These are phyloP conservation scores for Teunomyces lycoperdinae DNA, from an alignment of 805 yeast genomes.

Conservation along the genomic window DNA sequence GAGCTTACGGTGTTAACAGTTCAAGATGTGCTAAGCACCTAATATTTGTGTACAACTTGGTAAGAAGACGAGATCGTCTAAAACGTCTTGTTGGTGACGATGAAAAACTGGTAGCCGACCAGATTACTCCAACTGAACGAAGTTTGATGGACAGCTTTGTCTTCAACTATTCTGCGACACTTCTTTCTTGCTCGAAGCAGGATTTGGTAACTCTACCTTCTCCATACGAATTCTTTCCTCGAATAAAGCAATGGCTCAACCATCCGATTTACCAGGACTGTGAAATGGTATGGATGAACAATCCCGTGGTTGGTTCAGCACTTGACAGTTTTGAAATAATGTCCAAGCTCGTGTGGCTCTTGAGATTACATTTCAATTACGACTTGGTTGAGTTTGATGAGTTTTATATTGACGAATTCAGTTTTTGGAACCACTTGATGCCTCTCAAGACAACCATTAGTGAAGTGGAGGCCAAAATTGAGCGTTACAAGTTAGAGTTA, in stretches of 20 bases:
- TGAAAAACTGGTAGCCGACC: slow-evolving; percentile 7
- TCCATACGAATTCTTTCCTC: slow-evolving; percentile 37
- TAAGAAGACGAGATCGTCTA: slow-evolving; percentile 16
- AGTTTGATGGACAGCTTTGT: slow-evolving; percentile 45
- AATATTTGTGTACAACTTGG: slow-evolving; percentile 32
- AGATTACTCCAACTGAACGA: slow-evolving; percentile 24
- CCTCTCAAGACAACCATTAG: slow-evolving; percentile 7
- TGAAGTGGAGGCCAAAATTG: slow-evolving; percentile 2
- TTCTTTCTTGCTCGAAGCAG: slow-evolving; percentile 32
- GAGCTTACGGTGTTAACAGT: slow-evolving; percentile 23
- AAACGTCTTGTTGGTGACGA: not conserved
- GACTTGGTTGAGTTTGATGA: slow-evolving; percentile 1
- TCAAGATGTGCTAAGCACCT: slow-evolving; percentile 30
- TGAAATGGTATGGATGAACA: slow-evolving; percentile 42
- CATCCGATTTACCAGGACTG: slow-evolving; percentile 33
- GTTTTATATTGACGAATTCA: slow-evolving; percentile 7
- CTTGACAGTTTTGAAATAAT: slow-evolving; percentile 33
- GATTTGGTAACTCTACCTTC: slow-evolving; percentile 33
- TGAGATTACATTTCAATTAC: slow-evolving; percentile 16
- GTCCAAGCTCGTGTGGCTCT: slow-evolving; percentile 38
- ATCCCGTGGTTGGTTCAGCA: slow-evolving; percentile 40
- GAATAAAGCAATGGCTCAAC: slow-evolving; percentile 28
- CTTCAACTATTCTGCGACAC: slow-evolving; percentile 38
- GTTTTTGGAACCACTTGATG: slow-evolving; percentile 9
- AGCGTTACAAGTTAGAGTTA: slow-evolving; percentile 4